These are phyloP conservation scores for Meredithiella fracta DNA, from an alignment of 2,329 filamentous ascomycete species.

Conservation along the genomic window DNA sequence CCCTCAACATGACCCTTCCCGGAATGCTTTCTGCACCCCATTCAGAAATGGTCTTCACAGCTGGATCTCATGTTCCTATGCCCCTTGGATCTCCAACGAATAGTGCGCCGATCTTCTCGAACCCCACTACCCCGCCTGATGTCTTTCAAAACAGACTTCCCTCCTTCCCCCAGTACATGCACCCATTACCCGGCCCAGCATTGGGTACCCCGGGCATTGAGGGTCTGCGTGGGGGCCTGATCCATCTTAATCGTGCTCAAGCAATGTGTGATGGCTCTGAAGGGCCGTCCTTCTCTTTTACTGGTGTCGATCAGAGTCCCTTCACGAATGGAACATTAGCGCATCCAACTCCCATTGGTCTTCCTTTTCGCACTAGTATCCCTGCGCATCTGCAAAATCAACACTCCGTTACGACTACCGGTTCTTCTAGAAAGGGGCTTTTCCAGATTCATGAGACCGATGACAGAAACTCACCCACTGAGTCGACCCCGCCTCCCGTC, in stretches of 20 bases:
- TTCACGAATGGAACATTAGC: background rate
- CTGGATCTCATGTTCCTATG: background rate
- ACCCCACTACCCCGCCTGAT: background rate
- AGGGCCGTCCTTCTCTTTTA: background rate
- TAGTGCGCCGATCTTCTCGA: background rate
- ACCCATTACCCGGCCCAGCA: background rate
- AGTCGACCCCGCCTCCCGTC: slow-evolving; percentile 11
- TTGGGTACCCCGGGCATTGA: background rate
- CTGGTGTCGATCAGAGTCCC: background rate
- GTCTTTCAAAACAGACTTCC: slow-evolving; percentile 6
- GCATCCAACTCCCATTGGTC: background rate
- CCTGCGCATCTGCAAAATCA: slow-evolving; percentile 2
- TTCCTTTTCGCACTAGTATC: slow-evolving; percentile 3
- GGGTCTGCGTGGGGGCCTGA: no score
- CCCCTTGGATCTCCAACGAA: background rate
- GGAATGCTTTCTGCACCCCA: background rate
- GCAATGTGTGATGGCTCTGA: background rate
- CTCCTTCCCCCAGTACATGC: background rate
- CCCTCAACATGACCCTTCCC: background rate
- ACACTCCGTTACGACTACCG: slow-evolving; percentile 1
- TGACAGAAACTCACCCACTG: slow-evolving; percentile 6
- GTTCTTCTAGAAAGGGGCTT: slow-evolving; percentile 9
- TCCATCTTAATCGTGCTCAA: background rate
- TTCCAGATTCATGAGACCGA: slow-evolving; percentile 15
- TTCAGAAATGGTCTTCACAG: background rate